phyloP scores from a whole-genome alignment of 1,284 basidiomycete species.

The Ceratobasidium papillatum region DNA sequence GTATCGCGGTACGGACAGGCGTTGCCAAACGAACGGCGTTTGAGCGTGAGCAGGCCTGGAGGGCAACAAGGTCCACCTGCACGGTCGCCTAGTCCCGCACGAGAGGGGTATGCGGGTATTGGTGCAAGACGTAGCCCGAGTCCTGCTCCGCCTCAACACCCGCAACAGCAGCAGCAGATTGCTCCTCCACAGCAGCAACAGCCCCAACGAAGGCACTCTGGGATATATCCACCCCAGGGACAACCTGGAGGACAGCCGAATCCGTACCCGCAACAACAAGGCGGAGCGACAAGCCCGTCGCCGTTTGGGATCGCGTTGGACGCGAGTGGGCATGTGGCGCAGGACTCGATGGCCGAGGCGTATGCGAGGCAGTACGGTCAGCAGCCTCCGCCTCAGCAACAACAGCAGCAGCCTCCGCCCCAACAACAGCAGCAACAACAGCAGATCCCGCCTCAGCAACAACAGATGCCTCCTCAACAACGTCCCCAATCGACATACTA shows the following conservation, averaged over 20 bases:
- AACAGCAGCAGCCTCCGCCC: slow-evolving; percentile 47
- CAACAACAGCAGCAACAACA: slow-evolving; percentile 50
- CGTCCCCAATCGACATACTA: slow-evolving; percentile 34
- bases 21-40: slow-evolving; percentile 84
- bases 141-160: slow-evolving; percentile 52
- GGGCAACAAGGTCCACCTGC: slow-evolving; percentile 44
- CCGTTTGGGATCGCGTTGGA: slow-evolving; percentile 80
- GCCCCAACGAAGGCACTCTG: slow-evolving; percentile 45
- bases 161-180: slow-evolving; percentile 50
- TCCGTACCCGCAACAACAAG: slow-evolving; percentile 44
- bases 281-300: slow-evolving; percentile 52
- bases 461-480: slow-evolving; percentile 48
- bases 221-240: slow-evolving; percentile 7
- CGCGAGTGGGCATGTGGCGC: slow-evolving; percentile 76
- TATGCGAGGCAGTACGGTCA: slow-evolving; percentile 50
- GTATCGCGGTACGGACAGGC: slow-evolving; percentile 82
- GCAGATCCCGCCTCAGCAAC: slow-evolving; percentile 47
- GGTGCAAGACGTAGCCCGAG: slow-evolving; percentile 73
- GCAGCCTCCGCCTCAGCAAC: slow-evolving; percentile 43
- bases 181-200: slow-evolving; percentile 53
- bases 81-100: slow-evolving; percentile 54
- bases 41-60: slow-evolving; percentile 56
- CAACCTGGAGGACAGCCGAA: neutral
- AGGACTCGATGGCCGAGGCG: slow-evolving; percentile 78
- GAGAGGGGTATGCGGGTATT: slow-evolving; percentile 78